Evolutionary conservation across 2,329 filamentous ascomycete species (phyloP), one percentile per base, ranked within the genome.

Genomic region (Alternaria solani): DNA sequence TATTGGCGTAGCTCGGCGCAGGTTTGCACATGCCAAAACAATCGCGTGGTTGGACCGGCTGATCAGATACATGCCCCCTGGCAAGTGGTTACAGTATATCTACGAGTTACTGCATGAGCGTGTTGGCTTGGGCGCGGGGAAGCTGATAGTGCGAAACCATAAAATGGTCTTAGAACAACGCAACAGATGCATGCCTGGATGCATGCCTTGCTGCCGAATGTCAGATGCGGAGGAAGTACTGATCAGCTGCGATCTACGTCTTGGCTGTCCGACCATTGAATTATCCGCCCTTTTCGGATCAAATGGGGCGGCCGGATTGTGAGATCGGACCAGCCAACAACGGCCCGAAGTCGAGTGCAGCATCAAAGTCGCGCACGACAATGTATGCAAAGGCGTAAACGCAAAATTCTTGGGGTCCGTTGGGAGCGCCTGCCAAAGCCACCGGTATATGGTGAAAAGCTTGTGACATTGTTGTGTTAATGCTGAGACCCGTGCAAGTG

Each of bases 181-280:
- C 55, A 32, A 59, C 54, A 32, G 56, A 56, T 68, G 67, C 63
- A 64, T 61, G 36, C 32, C 23, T 49, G 36, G 56, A 46, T 68
- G 65, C 62, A 64, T 62, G 38, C 36, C 30, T 41, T 44, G 26
- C 57, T 63, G 59, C 59, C 67, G 38, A 41, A 32, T 47, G 65
- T 69, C 68, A 69, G 63, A 63, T 65, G 65, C 62, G 57, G 46
- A 18, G 58, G 58, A 44, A 57, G 51, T 46, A 32, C 43, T 59
- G 49, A 58, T 55, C 47, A 56, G 48, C 36, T 52, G 60, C 42
- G 61, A 64, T 64, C 58, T 52, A 57, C 56, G 57, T 51, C 62
- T 66, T 59, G 62, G 55, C 57, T 46, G 60, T 44, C 23, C 48
- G 55, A 43, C 39, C 51, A 51, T 58, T 39, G 14, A 59, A 32